Base-by-base conservation (phyloP, 1,284 basidiomycete species). In the Coniophora puteana region DNA sequence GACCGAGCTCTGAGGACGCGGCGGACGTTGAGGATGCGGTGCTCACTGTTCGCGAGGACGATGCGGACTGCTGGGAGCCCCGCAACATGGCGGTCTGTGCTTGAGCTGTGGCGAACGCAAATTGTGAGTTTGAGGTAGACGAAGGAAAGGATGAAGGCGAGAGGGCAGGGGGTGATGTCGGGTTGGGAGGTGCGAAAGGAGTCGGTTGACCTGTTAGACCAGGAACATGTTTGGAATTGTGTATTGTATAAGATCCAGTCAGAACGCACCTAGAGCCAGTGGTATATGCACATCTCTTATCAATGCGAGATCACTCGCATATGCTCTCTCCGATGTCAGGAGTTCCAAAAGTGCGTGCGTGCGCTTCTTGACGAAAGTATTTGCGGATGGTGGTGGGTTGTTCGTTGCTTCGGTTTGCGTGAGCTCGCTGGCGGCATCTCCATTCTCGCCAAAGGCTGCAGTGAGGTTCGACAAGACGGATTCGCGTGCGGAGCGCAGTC, bases 301-400 rank as follows among this genome's bases (percentile, higher is more conserved):
- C 36, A 96, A 71, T 3, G 84, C 83, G 16, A 97, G 72, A 67
- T 97, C 93, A 8, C 80, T 83, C 1, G 93, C 89, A 62, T 95
- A 95, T 0, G 87, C 82, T 21, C 86, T 72, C 59, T 97, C 93
- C 16, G 90, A 93, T 10, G 79, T 76, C 31, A 91, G 74, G 17
- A 94, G 71, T 55, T 97, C 93, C 35, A 83, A 76, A 25, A 97
- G 68, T 2, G 92, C 85, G 57, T 95, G 87, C 18, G 82, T 74
- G 20, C 93, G 80, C 65, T 92, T 94, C 14, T 87, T 67, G n/a
- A n/a, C n/a, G n/a, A n/a, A n/a, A n/a, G n/a, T n/a, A n/a, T n/a
- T n/a, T n/a, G n/a, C n/a, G n/a, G 55, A 72, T 56, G 50, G 48
- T 38, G 14, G 59, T 44, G 29, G 55, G 55, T 40, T 47, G 55